Evolutionary conservation across 441 rosid species (phyloP).

Genomic region (Corymbia citriodora): DNA sequence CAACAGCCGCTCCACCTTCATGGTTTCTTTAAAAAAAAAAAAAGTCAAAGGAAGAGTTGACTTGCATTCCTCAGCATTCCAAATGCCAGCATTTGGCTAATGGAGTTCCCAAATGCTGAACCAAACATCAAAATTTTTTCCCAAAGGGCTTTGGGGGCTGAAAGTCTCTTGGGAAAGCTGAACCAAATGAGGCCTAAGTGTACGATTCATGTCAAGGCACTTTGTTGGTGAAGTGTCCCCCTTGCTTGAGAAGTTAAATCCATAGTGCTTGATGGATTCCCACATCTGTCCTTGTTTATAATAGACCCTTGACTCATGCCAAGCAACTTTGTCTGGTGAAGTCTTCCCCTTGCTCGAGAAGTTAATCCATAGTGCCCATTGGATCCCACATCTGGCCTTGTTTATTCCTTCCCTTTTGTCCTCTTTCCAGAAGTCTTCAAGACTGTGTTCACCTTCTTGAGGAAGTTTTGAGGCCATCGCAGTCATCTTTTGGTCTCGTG

Average conservation of each 20-base stretch:
- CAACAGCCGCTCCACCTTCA: too few species aligned
- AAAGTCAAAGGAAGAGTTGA: too few species aligned
- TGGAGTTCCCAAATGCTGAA: too few species aligned
- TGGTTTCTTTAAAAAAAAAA: too few species aligned
- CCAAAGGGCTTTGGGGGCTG: too few species aligned
- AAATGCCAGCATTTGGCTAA: too few species aligned
- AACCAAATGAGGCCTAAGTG: too few species aligned
- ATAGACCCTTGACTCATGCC: neutral
- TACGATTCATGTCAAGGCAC: neutral
- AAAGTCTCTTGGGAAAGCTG: too few species aligned
- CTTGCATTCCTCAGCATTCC: too few species aligned
- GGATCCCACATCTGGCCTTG: neutral
- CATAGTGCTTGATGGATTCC: neutral
- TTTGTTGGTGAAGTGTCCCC: neutral
- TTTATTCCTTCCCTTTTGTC: neutral
- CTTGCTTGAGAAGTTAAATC: neutral
- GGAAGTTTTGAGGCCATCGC: neutral
- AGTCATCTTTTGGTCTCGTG: neutral
- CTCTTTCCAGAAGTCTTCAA: accelerated
- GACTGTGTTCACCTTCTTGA: neutral
- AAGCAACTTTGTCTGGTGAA: neutral
- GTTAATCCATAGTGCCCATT: neutral
- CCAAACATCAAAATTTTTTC: too few species aligned
- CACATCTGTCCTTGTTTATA: neutral
- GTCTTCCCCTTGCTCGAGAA: neutral